These are phyloP conservation scores for Diospyros lotus DNA, from an alignment of 148 eudicot genomes.

Conservation along the genomic window DNA sequence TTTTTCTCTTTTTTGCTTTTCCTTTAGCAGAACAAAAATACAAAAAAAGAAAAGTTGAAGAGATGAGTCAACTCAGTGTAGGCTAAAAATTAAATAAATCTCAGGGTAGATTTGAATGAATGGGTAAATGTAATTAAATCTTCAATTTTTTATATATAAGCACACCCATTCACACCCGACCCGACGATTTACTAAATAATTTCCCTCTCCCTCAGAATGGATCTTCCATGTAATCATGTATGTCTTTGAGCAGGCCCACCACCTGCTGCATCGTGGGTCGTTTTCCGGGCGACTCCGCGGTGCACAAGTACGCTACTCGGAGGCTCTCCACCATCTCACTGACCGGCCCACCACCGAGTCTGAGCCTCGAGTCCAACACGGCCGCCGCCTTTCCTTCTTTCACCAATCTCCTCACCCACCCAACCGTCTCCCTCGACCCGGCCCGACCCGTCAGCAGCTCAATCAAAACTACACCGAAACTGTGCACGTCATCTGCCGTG, in stretches of 20 bases:
- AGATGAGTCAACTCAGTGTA: constrained; percentile 15
- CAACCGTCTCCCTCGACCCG: constrained; percentile 34
- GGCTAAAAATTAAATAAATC: too few species aligned
- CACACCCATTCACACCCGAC: too few species aligned
- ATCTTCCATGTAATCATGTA: constrained; percentile 26
- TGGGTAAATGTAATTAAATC: too few species aligned
- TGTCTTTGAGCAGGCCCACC: constrained; percentile 79
- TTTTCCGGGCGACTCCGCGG: constrained; percentile 70
- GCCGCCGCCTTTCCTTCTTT: constrained; percentile 41
- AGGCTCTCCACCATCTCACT: constrained; percentile 68
- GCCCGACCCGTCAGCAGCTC: constrained; percentile 63
- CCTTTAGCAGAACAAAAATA: too few species aligned
- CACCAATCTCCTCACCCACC: constrained; percentile 47
- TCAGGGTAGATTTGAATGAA: too few species aligned
- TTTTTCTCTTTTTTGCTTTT: too few species aligned
- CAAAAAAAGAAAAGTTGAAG: too few species aligned
- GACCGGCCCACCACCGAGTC: constrained; percentile 36
- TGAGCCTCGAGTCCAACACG: constrained; percentile 58
- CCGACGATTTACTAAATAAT: too few species aligned
- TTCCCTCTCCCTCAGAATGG: neutral
- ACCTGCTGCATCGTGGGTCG: constrained; percentile 94
- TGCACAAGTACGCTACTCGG: constrained; percentile 86
- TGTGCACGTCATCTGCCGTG: constrained; percentile 59
- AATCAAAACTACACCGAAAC: constrained; percentile 62
- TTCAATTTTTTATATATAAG: too few species aligned